Conservation (phyloP, 2,329 filamentous ascomycete species). For the Neonectria faginata region DNA sequence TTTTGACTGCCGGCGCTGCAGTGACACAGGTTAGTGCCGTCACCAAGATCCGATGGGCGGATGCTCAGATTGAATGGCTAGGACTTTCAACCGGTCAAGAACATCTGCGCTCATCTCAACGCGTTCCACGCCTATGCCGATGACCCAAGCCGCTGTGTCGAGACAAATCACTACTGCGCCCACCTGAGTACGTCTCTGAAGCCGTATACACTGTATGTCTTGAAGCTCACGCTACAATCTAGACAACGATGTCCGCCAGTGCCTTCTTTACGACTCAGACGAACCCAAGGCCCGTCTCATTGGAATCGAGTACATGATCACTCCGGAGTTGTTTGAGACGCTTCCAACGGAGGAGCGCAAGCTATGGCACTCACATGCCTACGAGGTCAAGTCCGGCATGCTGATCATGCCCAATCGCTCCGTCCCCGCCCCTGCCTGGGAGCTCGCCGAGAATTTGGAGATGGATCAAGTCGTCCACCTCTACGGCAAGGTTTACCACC, state of each 20-base stretch:
- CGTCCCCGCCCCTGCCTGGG: conserved; percentile 74
- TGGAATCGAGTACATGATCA: conserved; percentile 90
- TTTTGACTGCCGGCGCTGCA: conserved; percentile 71
- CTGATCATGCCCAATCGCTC: conserved; percentile 78
- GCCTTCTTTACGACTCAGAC: conserved; percentile 83
- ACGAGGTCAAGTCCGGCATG: conserved; percentile 83
- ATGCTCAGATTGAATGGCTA: conserved; percentile 42
- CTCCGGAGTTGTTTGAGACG: conserved; percentile 73
- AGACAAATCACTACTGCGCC: conserved; percentile 87
- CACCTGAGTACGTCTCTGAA: conserved; percentile 66
- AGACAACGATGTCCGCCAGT: conserved; percentile 78
- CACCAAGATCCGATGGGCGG: accelerated
- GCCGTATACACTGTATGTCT: conserved; percentile 54
- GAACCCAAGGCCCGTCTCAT: conserved; percentile 77
- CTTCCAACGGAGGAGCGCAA: conserved; percentile 75
- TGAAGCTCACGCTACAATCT: neutral
- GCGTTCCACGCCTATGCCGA: conserved; percentile 88
- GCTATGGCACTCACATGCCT: conserved; percentile 83
- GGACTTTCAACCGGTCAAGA: conserved; percentile 77
- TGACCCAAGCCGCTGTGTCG: conserved; percentile 75
- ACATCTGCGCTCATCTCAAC: conserved; percentile 85
- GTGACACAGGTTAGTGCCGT: conserved; percentile 62
- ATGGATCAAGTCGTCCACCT: conserved; percentile 81
- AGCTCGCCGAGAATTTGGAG: conserved; percentile 79
- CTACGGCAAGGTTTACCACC: conserved; percentile 87